Percentiles rank a stretch among this genome's conserved stretches.
Conservation (phyloP, 495 filamentous ascomycete species). For the Podospora comata region DNA sequence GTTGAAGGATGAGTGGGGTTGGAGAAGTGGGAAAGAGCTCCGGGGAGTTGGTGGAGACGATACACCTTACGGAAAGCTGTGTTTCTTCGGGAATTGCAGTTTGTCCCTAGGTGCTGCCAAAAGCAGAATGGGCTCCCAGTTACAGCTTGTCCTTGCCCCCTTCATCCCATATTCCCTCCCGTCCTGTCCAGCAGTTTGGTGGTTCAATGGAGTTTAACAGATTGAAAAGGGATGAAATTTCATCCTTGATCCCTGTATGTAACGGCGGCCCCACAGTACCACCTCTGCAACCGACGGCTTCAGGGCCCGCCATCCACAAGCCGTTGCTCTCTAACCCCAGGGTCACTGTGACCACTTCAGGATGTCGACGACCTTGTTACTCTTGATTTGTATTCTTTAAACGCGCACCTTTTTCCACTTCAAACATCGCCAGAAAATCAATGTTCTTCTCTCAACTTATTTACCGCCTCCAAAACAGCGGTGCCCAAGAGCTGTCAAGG, state of each 20-base stretch:
- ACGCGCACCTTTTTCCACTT: not conserved
- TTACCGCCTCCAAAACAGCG: no score
- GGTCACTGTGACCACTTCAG: not conserved
- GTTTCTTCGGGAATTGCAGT: not conserved
- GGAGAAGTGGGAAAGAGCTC: conserved; percentile 13
- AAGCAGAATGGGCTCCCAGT: not conserved
- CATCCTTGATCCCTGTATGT: conserved; percentile 8
- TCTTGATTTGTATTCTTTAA: no score
- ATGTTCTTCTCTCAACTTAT: not conserved
- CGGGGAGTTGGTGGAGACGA: conserved; percentile 6
- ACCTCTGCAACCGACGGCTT: conserved; percentile 6
- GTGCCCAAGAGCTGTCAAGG: not conserved
- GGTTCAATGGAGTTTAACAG: conserved; percentile 4
- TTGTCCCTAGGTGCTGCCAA: not conserved
- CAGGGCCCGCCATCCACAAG: conserved; percentile 11
- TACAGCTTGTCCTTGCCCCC: not conserved
- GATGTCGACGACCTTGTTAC: no score
- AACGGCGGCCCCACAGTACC: not conserved
- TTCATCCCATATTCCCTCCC: conserved; percentile 1
- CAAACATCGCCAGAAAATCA: not conserved
- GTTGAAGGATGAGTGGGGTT: conserved; percentile 7
- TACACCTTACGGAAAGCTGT: not conserved
- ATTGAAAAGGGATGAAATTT: conserved; percentile 7
- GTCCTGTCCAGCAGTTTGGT: not conserved
- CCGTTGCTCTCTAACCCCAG: conserved; percentile 3